phyloP scores from a whole-genome alignment of 306 rosid species.

The Pachyrhizus erosus region DNA sequence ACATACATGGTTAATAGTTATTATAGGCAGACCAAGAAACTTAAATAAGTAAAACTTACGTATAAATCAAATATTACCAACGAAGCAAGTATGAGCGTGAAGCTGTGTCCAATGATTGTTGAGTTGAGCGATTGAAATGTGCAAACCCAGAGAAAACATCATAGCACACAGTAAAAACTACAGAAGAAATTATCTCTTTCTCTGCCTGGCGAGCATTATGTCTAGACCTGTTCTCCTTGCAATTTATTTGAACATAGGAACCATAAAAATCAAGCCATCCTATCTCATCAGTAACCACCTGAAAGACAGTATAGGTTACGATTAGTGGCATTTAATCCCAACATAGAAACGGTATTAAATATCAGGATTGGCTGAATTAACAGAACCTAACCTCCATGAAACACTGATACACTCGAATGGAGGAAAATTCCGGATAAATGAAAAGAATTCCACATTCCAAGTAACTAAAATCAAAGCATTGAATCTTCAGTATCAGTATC shows the following conservation, averaged over 20 bases:
- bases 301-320: constrained; percentile 20
- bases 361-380: not conserved
- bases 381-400: constrained; percentile 74
- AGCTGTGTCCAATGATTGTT: constrained; percentile 58
- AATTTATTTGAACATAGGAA: constrained; percentile 46
- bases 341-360: constrained; percentile 6
- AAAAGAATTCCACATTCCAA: constrained; percentile 78
- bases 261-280: constrained; percentile 78
- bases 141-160: constrained; percentile 77
- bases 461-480: constrained; percentile 62
- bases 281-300: constrained; percentile 74
- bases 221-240: constrained; percentile 57
- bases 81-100: constrained; percentile 64
- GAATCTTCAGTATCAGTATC: constrained; percentile 21
- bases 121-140: constrained; percentile 67
- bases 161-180: constrained; percentile 64
- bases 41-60: not conserved
- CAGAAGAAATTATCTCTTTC: constrained; percentile 65
- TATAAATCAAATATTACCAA: constrained; percentile 48
- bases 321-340: constrained; percentile 2
- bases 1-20: constrained; percentile 26
- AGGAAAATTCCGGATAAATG: constrained; percentile 64
- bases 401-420: constrained; percentile 57
- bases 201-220: constrained; percentile 63
- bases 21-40: constrained; percentile 18